Evolutionary conservation across 73 alveolate genomes (phyloP).

Genomic region (Stentor roeselii): DNA sequence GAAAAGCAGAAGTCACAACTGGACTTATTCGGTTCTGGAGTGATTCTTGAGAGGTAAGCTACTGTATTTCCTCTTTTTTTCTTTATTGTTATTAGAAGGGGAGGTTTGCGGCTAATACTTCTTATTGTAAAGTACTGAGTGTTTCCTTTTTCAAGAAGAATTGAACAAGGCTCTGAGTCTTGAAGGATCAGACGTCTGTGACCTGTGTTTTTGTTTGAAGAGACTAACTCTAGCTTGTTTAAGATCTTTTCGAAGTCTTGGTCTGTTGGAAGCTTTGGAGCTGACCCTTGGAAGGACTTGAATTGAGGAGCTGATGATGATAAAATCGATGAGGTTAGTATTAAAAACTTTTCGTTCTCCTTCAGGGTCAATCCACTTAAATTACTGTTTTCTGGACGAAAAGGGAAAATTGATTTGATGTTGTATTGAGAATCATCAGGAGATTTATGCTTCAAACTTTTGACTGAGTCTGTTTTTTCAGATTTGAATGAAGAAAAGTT

Average conservation of each 20-base stretch:
- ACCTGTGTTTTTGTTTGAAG: not conserved
- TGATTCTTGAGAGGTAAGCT: not conserved
- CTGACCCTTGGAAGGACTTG: not conserved
- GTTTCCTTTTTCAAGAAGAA: not conserved
- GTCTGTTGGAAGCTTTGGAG: not conserved
- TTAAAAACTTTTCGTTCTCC: not conserved
- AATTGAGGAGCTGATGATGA: not conserved
- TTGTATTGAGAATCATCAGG: not conserved
- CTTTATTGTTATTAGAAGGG: not conserved
- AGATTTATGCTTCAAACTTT: no score
- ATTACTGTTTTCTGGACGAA: not conserved
- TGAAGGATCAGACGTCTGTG: not conserved
- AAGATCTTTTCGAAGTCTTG: not conserved
- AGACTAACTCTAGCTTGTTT: not conserved
- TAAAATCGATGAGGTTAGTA: not conserved
- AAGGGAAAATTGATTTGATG: not conserved
- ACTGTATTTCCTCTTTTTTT: not conserved
- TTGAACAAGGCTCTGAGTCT: not conserved
- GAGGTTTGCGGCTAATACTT: not conserved
- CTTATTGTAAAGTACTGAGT: not conserved
- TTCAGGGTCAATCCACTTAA: conserved; percentile 16
- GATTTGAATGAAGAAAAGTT: no score
- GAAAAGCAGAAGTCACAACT: not conserved
- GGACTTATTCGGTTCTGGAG: not conserved
- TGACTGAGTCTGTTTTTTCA: no score